Conservation (phyloP, 352 stramenopile genomes). For the Globisporangium paroecandrum region DNA sequence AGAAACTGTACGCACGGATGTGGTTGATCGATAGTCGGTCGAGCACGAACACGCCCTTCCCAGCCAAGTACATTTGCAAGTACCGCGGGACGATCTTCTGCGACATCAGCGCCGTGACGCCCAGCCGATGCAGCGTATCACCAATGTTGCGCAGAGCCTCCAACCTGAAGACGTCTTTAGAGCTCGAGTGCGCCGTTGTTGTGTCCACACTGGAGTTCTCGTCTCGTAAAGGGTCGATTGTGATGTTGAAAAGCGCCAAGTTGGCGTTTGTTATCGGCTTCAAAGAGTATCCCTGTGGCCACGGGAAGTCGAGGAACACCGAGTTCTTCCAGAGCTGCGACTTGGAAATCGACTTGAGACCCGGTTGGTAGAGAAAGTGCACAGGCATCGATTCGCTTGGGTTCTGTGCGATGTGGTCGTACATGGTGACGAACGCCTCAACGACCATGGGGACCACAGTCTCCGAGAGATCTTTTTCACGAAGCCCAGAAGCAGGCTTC, state of each 20-base stretch:
- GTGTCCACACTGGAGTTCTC: slow-evolving; percentile 1
- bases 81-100: slow-evolving; percentile 56
- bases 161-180: slow-evolving; percentile 22
- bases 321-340: slow-evolving; percentile 43
- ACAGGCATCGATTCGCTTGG: slow-evolving; percentile 44
- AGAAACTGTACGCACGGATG: slow-evolving; percentile 40
- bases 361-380: slow-evolving; percentile 35
- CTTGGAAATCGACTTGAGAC: slow-evolving; percentile 19
- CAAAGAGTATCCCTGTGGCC: slow-evolving; percentile 21
- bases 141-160: slow-evolving; percentile 29
- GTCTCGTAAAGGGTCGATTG: slow-evolving; percentile 35
- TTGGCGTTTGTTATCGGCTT: slow-evolving; percentile 23
- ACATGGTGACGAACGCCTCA: slow-evolving; percentile 41
- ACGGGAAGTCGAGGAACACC: slow-evolving; percentile 39
- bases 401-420: slow-evolving; percentile 32
- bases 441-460: slow-evolving; percentile 39
- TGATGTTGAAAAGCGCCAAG: slow-evolving; percentile 58
- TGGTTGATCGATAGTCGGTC: slow-evolving; percentile 43
- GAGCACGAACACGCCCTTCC: slow-evolving; percentile 42
- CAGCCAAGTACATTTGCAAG: slow-evolving; percentile 35
- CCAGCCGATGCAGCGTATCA: slow-evolving; percentile 29
- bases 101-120: slow-evolving; percentile 40
- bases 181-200: slow-evolving; percentile 4
- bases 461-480: slow-evolving; percentile 10
- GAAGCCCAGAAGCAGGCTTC: slow-evolving; percentile 26